A percentile compares a stretch with the other conserved stretches of the same genome.
These are phyloP conservation scores for Leccinum sublutescens DNA, from an alignment of 768 basidiomycete species.

Conservation along the genomic window DNA sequence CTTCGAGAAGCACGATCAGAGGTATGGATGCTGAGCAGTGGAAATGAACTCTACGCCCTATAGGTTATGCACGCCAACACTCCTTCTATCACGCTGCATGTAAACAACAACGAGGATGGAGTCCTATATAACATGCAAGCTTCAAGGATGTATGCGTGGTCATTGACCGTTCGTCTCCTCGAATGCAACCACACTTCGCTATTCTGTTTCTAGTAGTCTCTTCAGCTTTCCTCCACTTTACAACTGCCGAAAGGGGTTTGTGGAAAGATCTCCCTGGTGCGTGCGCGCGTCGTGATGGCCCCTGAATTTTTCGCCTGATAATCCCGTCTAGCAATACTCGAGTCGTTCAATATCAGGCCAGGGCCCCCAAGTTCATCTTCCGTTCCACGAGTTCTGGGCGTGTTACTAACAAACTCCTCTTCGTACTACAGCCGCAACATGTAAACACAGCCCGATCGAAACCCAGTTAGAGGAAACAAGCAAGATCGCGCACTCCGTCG, in stretches of 20 bases:
- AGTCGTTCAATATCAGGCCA: not conserved
- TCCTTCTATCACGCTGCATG: too few relatives aligned
- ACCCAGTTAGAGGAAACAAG: slow-evolving; percentile 1
- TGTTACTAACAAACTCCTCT: not conserved
- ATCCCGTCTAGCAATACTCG: not conserved
- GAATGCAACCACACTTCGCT: slow-evolving; percentile 3
- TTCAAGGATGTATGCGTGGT: not conserved
- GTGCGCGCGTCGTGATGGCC: not conserved
- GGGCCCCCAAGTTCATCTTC: too few relatives aligned
- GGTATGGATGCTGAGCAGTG: not conserved
- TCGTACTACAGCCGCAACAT: not conserved
- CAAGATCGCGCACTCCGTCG: slow-evolving; percentile 4
- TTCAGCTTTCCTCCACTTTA: not conserved
- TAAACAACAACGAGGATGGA: not conserved
- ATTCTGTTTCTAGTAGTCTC: not conserved
- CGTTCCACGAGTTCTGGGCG: not conserved
- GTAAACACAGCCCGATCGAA: not conserved
- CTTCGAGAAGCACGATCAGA: not conserved
- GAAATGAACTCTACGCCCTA: not conserved
- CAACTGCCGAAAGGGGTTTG: not conserved
- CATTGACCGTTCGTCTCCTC: not conserved
- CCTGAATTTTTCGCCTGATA: not conserved
- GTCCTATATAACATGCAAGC: slow-evolving; percentile 2
- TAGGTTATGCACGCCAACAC: not conserved
- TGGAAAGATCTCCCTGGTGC: too few relatives aligned